Percentiles rank a stretch among this genome's conserved stretches.
These are phyloP conservation scores for Fusarium sp. DNA, from an alignment of 2,329 filamentous ascomycete species.

Conservation along the genomic window DNA sequence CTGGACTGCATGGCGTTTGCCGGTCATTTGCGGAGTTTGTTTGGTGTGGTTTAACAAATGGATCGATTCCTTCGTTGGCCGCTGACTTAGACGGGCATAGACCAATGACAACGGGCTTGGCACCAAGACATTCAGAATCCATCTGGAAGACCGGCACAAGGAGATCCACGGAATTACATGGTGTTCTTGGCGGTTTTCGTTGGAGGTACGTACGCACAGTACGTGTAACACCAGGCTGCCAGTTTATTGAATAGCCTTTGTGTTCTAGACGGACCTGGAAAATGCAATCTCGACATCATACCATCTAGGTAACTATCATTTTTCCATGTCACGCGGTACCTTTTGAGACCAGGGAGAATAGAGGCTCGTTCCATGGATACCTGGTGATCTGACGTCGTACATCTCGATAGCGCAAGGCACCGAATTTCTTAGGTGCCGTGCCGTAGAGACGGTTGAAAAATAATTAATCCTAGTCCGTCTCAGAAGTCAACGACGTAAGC, in stretches of 20 bases:
- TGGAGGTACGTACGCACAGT: slow-evolving; percentile 1
- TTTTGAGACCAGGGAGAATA: too few species aligned
- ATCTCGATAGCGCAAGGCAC: slow-evolving; percentile 39
- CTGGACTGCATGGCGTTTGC: not conserved
- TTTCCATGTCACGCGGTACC: too few species aligned
- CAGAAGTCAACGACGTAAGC: slow-evolving; percentile 40
- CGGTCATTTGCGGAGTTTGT: slow-evolving; percentile 7
- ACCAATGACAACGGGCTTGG: slow-evolving; percentile 16
- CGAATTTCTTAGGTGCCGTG: slow-evolving; percentile 1
- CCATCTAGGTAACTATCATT: slow-evolving; percentile 9
- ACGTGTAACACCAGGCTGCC: slow-evolving; percentile 5
- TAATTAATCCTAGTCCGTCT: slow-evolving; percentile 20
- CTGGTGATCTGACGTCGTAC: slow-evolving; percentile 34
- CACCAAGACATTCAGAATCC: not conserved
- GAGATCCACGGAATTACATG: slow-evolving; percentile 26
- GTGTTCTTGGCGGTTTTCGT: slow-evolving; percentile 19
- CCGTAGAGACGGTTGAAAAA: slow-evolving; percentile 3
- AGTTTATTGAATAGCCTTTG: not conserved
- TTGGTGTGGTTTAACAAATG: not conserved
- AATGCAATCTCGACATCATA: slow-evolving; percentile 28
- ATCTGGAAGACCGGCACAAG: slow-evolving; percentile 32
- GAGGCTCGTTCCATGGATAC: slow-evolving; percentile 2
- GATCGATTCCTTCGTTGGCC: slow-evolving; percentile 16
- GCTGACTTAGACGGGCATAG: slow-evolving; percentile 3
- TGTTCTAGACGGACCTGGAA: too few species aligned